Percentiles rank a stretch among this genome's conserved stretches.
Conservation (phyloP, 257 asterid species). For the Solanum medicagineum region DNA sequence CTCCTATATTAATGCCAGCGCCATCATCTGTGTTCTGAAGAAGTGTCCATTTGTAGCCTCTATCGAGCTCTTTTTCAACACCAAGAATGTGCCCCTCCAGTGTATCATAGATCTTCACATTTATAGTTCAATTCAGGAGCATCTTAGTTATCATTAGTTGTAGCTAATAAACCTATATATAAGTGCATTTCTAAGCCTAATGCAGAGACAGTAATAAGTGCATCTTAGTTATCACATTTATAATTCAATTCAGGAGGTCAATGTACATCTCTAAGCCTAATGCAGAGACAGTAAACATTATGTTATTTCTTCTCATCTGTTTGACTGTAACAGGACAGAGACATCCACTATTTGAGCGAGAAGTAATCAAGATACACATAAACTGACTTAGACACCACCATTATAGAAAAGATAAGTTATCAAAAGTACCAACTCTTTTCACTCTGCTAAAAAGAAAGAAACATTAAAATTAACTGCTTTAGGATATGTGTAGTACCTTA, state of each 20-base stretch:
- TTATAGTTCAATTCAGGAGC: not conserved
- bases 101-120: constrained; percentile 17
- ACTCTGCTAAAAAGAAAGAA: not conserved
- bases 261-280: not conserved
- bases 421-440: not conserved
- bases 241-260: too few species aligned
- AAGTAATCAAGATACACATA: not conserved
- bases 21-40: constrained; percentile 25
- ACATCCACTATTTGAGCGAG: not conserved
- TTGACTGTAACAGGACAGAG: not conserved
- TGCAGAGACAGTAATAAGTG: too few species aligned
- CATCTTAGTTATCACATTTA: too few species aligned
- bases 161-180: not conserved
- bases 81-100: constrained; percentile 23
- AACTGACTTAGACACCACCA: not conserved
- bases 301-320: not conserved
- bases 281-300: not conserved
- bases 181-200: not conserved
- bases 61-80: constrained; percentile 16
- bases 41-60: constrained; percentile 41
- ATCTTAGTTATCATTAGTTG: not conserved
- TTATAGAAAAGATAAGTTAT: not conserved
- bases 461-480: not conserved
- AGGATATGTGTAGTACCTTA: constrained; percentile 18
- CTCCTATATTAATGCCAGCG: constrained; percentile 7